A percentile compares a stretch with the other conserved stretches of the same genome.
These are phyloP conservation scores for Fusarium guadeloupense DNA, from an alignment of 2,329 filamentous ascomycete species.

Conservation along the genomic window DNA sequence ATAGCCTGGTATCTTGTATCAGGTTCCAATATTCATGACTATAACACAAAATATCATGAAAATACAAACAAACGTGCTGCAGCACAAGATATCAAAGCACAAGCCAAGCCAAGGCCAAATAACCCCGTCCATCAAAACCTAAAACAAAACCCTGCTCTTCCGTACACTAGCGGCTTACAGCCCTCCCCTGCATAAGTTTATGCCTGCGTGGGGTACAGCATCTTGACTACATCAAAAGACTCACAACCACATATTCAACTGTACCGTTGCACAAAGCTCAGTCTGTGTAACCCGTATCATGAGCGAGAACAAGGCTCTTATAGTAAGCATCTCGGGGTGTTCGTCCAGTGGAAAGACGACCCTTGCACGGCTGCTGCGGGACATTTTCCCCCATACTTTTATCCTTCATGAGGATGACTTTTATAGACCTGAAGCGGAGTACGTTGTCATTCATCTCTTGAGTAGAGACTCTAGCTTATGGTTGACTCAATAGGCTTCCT, in stretches of 20 bases:
- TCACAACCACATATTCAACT: slow-evolving; percentile 1
- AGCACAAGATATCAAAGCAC: neutral
- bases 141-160: slow-evolving; percentile 5
- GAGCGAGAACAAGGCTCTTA: slow-evolving; percentile 59
- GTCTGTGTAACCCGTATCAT: slow-evolving; percentile 38
- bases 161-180: slow-evolving; percentile 2
- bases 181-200: slow-evolving; percentile 19
- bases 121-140: neutral
- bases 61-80: neutral
- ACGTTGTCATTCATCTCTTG: slow-evolving; percentile 40
- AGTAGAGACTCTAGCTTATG: neutral
- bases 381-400: slow-evolving; percentile 80
- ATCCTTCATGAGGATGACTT: slow-evolving; percentile 98
- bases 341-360: slow-evolving; percentile 97
- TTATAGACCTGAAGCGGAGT: slow-evolving; percentile 82
- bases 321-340: slow-evolving; percentile 86
- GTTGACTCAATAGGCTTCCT: slow-evolving; percentile 55
- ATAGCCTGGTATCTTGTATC: too few relatives aligned
- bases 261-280: neutral
- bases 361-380: slow-evolving; percentile 82
- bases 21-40: too few relatives aligned
- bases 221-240: neutral
- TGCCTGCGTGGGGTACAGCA: slow-evolving; percentile 3
- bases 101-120: neutral
- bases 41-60: neutral